phyloP scores from a whole-genome alignment of 2,329 filamentous ascomycete genomes.

The Ceratocystis ficicola region DNA sequence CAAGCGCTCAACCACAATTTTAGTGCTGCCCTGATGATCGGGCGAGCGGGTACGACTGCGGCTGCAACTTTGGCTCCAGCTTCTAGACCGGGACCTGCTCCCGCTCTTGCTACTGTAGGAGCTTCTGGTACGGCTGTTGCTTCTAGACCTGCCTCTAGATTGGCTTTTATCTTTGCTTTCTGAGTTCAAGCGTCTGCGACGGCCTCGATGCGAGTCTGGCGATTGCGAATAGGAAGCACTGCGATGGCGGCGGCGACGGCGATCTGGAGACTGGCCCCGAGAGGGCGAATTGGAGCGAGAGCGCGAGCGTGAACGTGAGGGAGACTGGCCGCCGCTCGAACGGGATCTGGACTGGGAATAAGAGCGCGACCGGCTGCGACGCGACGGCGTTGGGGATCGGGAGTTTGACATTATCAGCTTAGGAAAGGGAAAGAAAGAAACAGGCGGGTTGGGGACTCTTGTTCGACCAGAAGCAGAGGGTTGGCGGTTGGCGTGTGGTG shows the following conservation, averaged over 20 bases:
- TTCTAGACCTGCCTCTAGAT: slow-evolving; percentile 24
- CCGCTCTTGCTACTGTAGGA: slow-evolving; percentile 13
- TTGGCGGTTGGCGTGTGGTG: background rate
- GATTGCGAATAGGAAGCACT: background rate
- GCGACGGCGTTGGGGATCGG: slow-evolving; percentile 13
- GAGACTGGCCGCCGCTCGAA: slow-evolving; percentile 23
- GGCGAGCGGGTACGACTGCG: slow-evolving; percentile 28
- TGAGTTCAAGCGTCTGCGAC: background rate
- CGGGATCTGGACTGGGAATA: slow-evolving; percentile 25
- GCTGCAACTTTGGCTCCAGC: slow-evolving; percentile 28
- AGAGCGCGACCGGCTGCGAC: slow-evolving; percentile 20
- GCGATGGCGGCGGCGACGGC: background rate
- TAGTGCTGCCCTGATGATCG: slow-evolving; percentile 12
- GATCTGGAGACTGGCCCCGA: background rate
- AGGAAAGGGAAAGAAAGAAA: background rate
- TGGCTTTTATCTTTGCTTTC: slow-evolving; percentile 26
- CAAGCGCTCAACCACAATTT: slow-evolving; percentile 93
- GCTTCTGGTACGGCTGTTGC: slow-evolving; percentile 23
- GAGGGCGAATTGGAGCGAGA: background rate
- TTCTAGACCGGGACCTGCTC: slow-evolving; percentile 23
- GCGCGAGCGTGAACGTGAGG: background rate
- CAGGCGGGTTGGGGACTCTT: background rate
- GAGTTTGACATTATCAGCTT: background rate
- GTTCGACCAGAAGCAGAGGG: background rate
- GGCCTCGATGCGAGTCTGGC: background rate